Evolutionary conservation across 2,329 filamentous ascomycete species (phyloP).

Genomic region (Leptoxyphium fumago): DNA sequence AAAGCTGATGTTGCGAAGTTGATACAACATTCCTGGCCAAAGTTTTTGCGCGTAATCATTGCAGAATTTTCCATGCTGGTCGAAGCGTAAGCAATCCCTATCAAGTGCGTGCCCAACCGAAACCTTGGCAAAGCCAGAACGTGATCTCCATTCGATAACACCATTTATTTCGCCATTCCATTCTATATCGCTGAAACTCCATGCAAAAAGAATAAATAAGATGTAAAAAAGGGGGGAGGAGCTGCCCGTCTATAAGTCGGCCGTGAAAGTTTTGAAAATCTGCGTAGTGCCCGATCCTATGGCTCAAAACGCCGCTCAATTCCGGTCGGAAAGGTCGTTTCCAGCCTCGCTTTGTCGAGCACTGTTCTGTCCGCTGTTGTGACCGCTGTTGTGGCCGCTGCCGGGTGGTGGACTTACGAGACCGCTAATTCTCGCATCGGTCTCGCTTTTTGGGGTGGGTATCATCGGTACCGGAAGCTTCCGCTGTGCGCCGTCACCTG

Average conservation of each 20-base stretch:
- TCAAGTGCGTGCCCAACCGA: background rate
- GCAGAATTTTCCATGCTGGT: too few relatives aligned
- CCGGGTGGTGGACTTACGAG: conserved; percentile 54
- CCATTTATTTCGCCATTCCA: background rate
- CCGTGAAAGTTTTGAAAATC: too few relatives aligned
- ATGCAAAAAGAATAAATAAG: background rate
- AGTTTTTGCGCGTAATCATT: too few relatives aligned
- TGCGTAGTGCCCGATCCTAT: too few relatives aligned
- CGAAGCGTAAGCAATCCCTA: background rate
- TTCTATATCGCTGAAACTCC: background rate
- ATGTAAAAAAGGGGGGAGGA: background rate
- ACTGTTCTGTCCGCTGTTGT: conserved; percentile 47
- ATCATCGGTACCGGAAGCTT: conserved; percentile 85
- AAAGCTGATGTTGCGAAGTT: background rate
- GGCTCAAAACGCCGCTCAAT: too few relatives aligned
- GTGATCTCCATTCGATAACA: background rate
- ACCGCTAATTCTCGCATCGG: conserved; percentile 57
- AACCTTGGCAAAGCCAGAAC: too few relatives aligned
- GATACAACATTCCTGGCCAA: too few relatives aligned
- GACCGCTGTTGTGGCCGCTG: conserved; percentile 47
- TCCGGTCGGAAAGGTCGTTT: background rate
- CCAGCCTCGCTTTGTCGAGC: conserved; percentile 19
- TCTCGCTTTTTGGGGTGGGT: conserved; percentile 30
- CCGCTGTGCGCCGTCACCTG: conserved; percentile 70
- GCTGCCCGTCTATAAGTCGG: too few relatives aligned